Evolutionary conservation across 176 grass and related monocot species (phyloP).

Genomic region (Carex littledalei): DNA sequence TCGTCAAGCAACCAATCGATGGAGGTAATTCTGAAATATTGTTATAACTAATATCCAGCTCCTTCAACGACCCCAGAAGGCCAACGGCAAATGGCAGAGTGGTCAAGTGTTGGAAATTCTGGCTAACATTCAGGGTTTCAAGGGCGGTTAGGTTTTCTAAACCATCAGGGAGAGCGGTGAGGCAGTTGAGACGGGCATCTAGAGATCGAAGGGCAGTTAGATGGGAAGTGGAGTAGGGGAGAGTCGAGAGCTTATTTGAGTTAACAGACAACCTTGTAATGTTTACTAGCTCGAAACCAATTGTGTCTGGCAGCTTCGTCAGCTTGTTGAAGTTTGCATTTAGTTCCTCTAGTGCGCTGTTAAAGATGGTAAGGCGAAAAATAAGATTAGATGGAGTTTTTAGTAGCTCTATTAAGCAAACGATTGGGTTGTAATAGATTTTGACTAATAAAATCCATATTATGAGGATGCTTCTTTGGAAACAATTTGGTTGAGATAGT

Average conservation of each 20-base stretch:
- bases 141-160: slow-evolving; percentile 63
- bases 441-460: background rate
- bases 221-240: slow-evolving; percentile 76
- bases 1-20: slow-evolving; percentile 81
- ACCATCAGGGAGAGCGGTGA: slow-evolving; percentile 56
- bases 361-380: background rate
- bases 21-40: slow-evolving; percentile 58
- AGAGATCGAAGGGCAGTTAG: slow-evolving; percentile 58
- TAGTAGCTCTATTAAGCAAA: background rate
- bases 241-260: slow-evolving; percentile 70
- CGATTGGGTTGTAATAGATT: background rate
- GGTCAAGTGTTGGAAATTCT: slow-evolving; percentile 76
- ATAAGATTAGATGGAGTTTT: slow-evolving; percentile 22
- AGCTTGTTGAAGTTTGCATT: slow-evolving; percentile 97
- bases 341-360: slow-evolving; percentile 72
- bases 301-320: slow-evolving; percentile 68
- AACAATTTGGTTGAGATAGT: background rate
- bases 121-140: slow-evolving; percentile 85
- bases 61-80: slow-evolving; percentile 59
- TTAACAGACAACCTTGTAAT: slow-evolving; percentile 68
- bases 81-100: slow-evolving; percentile 75
- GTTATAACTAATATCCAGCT: slow-evolving; percentile 97
- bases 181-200: slow-evolving; percentile 88
- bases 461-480: background rate
- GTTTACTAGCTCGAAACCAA: slow-evolving; percentile 84